Percentiles rank a stretch among this genome's conserved stretches.
Evolutionary conservation across 2,329 filamentous ascomycete species (phyloP).

Genomic region (Arachnomyces sp.): DNA sequence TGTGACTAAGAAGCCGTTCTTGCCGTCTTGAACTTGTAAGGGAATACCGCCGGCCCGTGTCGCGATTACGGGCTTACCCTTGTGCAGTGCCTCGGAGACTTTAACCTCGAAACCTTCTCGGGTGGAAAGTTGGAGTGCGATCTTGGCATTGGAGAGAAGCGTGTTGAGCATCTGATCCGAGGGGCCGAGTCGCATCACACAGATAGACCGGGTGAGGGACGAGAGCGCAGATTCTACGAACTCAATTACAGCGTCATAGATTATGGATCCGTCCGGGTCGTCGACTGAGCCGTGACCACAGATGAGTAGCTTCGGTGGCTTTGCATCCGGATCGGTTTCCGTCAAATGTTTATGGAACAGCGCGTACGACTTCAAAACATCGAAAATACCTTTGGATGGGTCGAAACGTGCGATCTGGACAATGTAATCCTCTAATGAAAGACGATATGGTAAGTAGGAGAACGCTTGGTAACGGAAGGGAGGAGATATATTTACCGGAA

Average conservation of each 20-base stretch:
- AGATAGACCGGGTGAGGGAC: slow-evolving; percentile 57
- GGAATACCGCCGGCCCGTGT: slow-evolving; percentile 72
- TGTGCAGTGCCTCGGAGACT: slow-evolving; percentile 74
- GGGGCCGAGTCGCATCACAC: slow-evolving; percentile 68
- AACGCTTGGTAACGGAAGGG: background rate
- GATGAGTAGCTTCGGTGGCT: slow-evolving; percentile 64
- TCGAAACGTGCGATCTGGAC: slow-evolving; percentile 77
- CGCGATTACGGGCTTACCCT: slow-evolving; percentile 70
- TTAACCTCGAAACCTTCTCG: slow-evolving; percentile 83
- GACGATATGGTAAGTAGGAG: slow-evolving; percentile 44
- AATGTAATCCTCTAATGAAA: slow-evolving; percentile 60
- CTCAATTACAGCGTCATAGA: slow-evolving; percentile 66
- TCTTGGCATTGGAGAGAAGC: slow-evolving; percentile 62
- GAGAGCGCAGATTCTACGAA: slow-evolving; percentile 57
- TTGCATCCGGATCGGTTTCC: slow-evolving; percentile 39
- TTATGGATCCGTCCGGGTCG: slow-evolving; percentile 65
- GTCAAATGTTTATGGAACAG: slow-evolving; percentile 58
- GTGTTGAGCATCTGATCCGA: slow-evolving; percentile 75
- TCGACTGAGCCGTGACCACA: slow-evolving; percentile 75
- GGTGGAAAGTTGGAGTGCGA: slow-evolving; percentile 71
- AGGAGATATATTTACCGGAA: slow-evolving; percentile 19
- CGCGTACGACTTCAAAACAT: slow-evolving; percentile 68
- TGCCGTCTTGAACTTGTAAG: slow-evolving; percentile 63
- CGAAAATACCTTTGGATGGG: slow-evolving; percentile 72
- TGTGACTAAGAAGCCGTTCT: slow-evolving; percentile 67